Evolutionary conservation across 2,329 filamentous ascomycete genomes (phyloP).

Genomic region (Xylaria sp.): DNA sequence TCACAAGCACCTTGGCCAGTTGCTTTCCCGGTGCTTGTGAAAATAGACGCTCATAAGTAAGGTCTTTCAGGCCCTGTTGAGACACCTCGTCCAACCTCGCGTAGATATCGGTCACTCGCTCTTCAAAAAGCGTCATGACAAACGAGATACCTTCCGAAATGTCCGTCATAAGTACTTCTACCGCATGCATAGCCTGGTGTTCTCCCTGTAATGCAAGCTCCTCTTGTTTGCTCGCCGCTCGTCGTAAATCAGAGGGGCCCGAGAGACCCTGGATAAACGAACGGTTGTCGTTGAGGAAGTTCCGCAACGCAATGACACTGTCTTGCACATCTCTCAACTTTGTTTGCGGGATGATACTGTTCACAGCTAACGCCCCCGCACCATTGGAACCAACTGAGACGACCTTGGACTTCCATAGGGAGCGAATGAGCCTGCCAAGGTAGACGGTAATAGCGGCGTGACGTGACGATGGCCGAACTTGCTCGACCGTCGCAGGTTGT

Average conservation of each 20-base stretch:
- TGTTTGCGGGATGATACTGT: slow-evolving; percentile 70
- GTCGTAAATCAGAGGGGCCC: slow-evolving; percentile 86
- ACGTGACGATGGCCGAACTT: slow-evolving; percentile 85
- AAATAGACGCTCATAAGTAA: slow-evolving; percentile 92
- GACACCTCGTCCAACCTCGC: slow-evolving; percentile 75
- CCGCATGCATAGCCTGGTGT: slow-evolving; percentile 87
- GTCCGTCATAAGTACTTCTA: slow-evolving; percentile 85
- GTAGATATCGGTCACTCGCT: slow-evolving; percentile 89
- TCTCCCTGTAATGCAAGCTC: slow-evolving; percentile 93
- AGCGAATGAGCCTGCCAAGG: slow-evolving; percentile 85
- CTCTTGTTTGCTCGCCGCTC: slow-evolving; percentile 83
- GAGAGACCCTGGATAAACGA: slow-evolving; percentile 92
- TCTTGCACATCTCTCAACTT: slow-evolving; percentile 84
- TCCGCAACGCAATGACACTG: slow-evolving; percentile 79
- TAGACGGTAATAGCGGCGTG: slow-evolving; percentile 91
- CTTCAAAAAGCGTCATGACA: slow-evolving; percentile 92
- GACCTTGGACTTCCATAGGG: slow-evolving; percentile 85
- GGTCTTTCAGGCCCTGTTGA: slow-evolving; percentile 73
- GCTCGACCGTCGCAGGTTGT: slow-evolving; percentile 77
- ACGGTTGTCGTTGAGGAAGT: slow-evolving; percentile 88
- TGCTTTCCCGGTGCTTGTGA: slow-evolving; percentile 82
- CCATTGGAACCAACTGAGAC: slow-evolving; percentile 64
- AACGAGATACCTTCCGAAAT: slow-evolving; percentile 98
- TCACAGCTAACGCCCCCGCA: slow-evolving; percentile 70
- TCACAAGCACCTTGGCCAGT: slow-evolving; percentile 92